These are phyloP conservation scores for Meredithiella fracta DNA, from an alignment of 2,329 filamentous ascomycete genomes.

Conservation along the genomic window DNA sequence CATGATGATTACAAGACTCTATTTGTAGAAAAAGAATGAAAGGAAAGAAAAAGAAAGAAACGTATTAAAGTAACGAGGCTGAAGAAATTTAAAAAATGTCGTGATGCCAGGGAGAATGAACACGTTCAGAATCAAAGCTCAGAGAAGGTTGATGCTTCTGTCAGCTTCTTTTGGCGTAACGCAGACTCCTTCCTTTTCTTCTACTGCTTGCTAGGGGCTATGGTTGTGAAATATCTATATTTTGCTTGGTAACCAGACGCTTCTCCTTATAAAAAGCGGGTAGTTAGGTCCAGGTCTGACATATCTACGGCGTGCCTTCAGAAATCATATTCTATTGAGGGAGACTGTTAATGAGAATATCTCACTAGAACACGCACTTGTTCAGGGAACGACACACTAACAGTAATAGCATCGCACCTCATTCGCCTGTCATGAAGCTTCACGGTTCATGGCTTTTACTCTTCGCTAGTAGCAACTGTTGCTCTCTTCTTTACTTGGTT, in stretches of 20 bases:
- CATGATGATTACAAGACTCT: conserved; percentile 36
- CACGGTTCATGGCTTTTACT: too few relatives aligned
- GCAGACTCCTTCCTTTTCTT: conserved; percentile 6
- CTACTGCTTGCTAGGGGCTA: background rate
- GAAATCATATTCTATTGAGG: background rate
- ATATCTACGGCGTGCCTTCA: background rate
- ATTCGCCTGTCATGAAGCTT: background rate
- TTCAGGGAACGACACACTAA: background rate
- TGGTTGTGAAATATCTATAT: conserved; percentile 5
- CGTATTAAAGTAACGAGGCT: conserved; percentile 1
- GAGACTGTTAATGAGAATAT: background rate
- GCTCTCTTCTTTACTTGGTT: background rate
- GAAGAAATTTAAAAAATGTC: conserved; percentile 8
- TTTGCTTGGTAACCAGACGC: background rate
- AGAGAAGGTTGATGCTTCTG: conserved; percentile 11
- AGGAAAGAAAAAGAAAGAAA: conserved; percentile 4
- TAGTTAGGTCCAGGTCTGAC: background rate
- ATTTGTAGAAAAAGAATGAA: background rate
- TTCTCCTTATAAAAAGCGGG: conserved; percentile 5
- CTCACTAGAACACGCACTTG: background rate
- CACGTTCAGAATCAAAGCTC: conserved; percentile 10
- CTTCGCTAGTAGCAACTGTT: too few relatives aligned
- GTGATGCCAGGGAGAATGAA: conserved; percentile 8
- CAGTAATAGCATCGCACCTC: background rate
- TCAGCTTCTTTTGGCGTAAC: conserved; percentile 13